phyloP scores from a whole-genome alignment of 768 basidiomycete genomes.

The Lactarius deliciosus region DNA sequence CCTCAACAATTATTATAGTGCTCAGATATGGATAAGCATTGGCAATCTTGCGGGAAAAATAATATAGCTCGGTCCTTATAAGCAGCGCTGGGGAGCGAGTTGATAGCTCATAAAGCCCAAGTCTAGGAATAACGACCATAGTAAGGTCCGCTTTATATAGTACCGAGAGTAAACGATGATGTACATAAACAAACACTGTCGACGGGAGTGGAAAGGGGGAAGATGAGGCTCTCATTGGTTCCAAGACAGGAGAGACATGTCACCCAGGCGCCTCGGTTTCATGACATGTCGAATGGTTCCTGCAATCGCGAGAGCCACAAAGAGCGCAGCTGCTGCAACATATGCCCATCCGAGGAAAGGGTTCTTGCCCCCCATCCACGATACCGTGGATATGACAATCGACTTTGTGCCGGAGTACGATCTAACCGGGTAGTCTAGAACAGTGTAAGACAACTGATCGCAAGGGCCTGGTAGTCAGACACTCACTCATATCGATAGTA shows the following conservation, averaged over 20 bases:
- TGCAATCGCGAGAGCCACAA: conserved; percentile 81
- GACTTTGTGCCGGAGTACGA: conserved; percentile 95
- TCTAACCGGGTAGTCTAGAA: conserved; percentile 81
- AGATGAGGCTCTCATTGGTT: conserved; percentile 51
- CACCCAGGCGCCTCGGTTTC: conserved; percentile 87
- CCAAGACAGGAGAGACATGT: conserved; percentile 87
- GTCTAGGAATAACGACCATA: not conserved
- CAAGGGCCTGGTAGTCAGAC: not conserved
- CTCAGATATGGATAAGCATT: not conserved
- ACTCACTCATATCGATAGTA: conserved; percentile 78
- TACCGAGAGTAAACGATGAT: conserved; percentile 2
- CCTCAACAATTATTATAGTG: not conserved
- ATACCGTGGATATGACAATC: conserved; percentile 93
- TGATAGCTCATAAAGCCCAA: not conserved
- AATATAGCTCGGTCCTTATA: not conserved
- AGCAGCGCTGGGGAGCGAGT: not conserved
- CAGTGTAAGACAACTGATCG: not conserved
- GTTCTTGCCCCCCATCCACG: conserved; percentile 99
- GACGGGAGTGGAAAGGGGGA: not conserved
- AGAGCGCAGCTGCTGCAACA: conserved; percentile 82
- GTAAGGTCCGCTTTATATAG: conserved; percentile 8
- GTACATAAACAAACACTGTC: conserved; percentile 14
- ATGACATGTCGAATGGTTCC: conserved; percentile 92
- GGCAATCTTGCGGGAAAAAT: not conserved
- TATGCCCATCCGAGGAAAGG: conserved; percentile 99